Evolutionary conservation across 495 filamentous ascomycete species (phyloP).

Genomic region (Choiromyces venosus): DNA sequence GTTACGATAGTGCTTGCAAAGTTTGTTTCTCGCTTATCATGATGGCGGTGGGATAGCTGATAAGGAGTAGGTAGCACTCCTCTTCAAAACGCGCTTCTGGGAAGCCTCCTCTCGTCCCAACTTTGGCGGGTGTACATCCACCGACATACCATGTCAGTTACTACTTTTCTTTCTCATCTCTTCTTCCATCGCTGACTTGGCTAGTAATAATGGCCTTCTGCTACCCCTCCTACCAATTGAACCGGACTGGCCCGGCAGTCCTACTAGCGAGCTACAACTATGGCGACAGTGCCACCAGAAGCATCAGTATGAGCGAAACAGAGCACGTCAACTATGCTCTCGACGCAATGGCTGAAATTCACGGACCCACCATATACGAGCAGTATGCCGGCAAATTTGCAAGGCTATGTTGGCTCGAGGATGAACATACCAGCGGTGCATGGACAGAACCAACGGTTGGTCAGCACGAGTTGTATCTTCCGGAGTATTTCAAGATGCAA

Average conservation of each 20-base stretch:
- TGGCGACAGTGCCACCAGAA: slow-evolving; percentile 47
- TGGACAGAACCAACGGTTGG: slow-evolving; percentile 56
- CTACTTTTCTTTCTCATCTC: too few relatives aligned
- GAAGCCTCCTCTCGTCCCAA: slow-evolving; percentile 58
- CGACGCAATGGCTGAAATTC: slow-evolving; percentile 56
- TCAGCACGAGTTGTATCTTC: slow-evolving; percentile 62
- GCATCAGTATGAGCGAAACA: slow-evolving; percentile 47
- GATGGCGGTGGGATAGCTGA: neutral
- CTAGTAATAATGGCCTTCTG: slow-evolving; percentile 51
- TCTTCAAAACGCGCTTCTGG: slow-evolving; percentile 63
- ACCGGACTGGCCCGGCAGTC: slow-evolving; percentile 56
- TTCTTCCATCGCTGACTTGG: too few relatives aligned
- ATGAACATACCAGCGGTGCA: slow-evolving; percentile 51
- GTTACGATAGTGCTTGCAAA: slow-evolving; percentile 59
- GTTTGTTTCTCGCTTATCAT: slow-evolving; percentile 8
- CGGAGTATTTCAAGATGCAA: slow-evolving; percentile 64
- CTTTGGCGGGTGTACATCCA: slow-evolving; percentile 55
- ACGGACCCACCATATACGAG: slow-evolving; percentile 53
- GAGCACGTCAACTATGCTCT: slow-evolving; percentile 55
- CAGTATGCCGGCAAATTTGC: slow-evolving; percentile 54
- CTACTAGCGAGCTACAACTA: slow-evolving; percentile 55
- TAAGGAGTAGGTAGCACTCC: slow-evolving; percentile 49
- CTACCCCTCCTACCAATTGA: slow-evolving; percentile 61
- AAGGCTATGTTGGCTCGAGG: slow-evolving; percentile 55
- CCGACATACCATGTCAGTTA: slow-evolving; percentile 52